phyloP scores from a whole-genome alignment of 768 basidiomycete genomes.

The Nevesoporus exiguus region DNA sequence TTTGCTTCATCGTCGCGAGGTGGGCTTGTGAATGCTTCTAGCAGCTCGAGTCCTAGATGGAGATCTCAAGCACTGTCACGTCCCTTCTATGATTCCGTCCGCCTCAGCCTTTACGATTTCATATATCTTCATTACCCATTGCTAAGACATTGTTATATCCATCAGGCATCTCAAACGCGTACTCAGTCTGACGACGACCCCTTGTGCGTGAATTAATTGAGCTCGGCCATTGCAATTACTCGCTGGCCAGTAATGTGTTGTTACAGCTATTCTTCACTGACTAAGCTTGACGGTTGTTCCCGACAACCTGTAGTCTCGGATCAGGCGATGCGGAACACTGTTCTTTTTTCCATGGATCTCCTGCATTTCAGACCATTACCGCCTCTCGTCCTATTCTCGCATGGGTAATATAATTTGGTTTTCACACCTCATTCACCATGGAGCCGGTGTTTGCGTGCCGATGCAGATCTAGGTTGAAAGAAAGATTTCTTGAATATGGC shows the following conservation, averaged over 20 bases:
- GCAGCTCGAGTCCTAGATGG: constrained; percentile 14
- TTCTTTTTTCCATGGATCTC: no score
- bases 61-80: constrained; percentile 31
- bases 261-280: constrained; percentile 25
- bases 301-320: no score
- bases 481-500: no score
- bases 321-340: no score
- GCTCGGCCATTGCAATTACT: constrained; percentile 29
- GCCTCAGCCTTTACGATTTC: constrained; percentile 24
- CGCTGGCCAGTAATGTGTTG: constrained; percentile 27
- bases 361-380: no score
- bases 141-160: constrained; percentile 29
- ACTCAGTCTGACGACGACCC: constrained; percentile 22
- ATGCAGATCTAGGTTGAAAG: no score
- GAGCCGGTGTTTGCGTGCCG: no score
- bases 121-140: constrained; percentile 26
- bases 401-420: no score
- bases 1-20: constrained; percentile 23
- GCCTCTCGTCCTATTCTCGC: no score
- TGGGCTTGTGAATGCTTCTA: constrained; percentile 12
- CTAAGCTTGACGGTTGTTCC: no score
- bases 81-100: constrained; percentile 23
- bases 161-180: constrained; percentile 29
- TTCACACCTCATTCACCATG: no score
- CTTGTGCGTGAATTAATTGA: constrained; percentile 32